Percentiles rank a stretch among this genome's conserved stretches.
phyloP scores from a whole-genome alignment of 1,284 basidiomycete species.

The Earliella scabrosa region DNA sequence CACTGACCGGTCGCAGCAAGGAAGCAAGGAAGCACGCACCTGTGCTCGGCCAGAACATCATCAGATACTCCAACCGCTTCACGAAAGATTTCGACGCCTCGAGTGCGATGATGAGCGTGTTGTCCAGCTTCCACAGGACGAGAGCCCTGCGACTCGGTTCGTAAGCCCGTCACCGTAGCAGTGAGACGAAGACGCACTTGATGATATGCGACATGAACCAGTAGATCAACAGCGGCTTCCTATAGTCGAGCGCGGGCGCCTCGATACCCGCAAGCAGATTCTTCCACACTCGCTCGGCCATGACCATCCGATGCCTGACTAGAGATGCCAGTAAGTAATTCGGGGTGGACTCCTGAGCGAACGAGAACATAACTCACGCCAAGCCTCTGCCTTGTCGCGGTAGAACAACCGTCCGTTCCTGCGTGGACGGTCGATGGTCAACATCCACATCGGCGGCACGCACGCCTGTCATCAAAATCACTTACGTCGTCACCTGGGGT shows the following conservation, averaged over 20 bases:
- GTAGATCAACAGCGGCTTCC: conserved; percentile 60
- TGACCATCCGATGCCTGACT: conserved; percentile 7
- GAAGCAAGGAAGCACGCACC: conserved; percentile 40
- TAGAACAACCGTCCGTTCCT: conserved; percentile 46
- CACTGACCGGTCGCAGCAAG: neutral
- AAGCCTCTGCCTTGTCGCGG: conserved; percentile 68
- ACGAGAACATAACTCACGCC: conserved; percentile 56
- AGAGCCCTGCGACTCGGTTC: conserved; percentile 48
- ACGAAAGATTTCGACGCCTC: conserved; percentile 66
- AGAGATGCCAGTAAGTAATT: neutral
- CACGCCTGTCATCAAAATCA: conserved; percentile 10
- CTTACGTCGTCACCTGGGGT: conserved; percentile 61
- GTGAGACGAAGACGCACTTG: conserved; percentile 43
- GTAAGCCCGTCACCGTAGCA: neutral
- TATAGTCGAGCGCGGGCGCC: conserved; percentile 56
- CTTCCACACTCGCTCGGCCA: neutral
- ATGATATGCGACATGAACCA: conserved; percentile 78
- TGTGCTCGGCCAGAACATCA: conserved; percentile 66
- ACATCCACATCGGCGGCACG: too few relatives aligned
- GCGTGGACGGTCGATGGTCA: too few relatives aligned
- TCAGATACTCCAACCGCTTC: conserved; percentile 64
- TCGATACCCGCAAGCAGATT: conserved; percentile 30
- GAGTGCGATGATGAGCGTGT: conserved; percentile 60
- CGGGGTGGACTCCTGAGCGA: neutral
- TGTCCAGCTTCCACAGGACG: conserved; percentile 63